Conservation (phyloP, 164 flowering plant genomes). For the Stephania yunnanensis region DNA sequence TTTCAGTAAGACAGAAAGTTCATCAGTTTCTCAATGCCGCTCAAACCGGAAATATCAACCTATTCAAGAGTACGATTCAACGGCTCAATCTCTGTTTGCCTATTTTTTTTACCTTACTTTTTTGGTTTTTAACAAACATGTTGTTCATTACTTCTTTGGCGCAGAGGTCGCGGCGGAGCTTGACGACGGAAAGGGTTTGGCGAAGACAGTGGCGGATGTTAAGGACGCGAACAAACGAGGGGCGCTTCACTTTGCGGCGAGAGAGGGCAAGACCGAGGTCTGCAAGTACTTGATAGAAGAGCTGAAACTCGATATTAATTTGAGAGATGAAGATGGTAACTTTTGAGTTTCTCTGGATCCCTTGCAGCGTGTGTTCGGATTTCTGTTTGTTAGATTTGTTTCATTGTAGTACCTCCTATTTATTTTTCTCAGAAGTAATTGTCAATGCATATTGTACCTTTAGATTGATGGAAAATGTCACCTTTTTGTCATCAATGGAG, state of each 20-base stretch:
- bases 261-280: constrained; percentile 84
- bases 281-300: constrained; percentile 88
- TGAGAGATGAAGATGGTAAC: constrained; percentile 80
- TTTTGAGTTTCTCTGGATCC: neutral
- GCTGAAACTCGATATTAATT: constrained; percentile 62
- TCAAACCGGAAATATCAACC: constrained; percentile 63
- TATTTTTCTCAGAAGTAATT: neutral
- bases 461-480: no score
- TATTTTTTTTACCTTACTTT: no score
- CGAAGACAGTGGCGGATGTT: constrained; percentile 57
- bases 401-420: neutral
- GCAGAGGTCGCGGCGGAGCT: constrained; percentile 57
- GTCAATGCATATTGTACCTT: neutral
- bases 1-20: constrained; percentile 71
- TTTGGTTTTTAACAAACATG: neutral
- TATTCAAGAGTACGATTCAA: constrained; percentile 61
- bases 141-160: neutral
- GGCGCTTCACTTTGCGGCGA: constrained; percentile 91
- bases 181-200: constrained; percentile 67
- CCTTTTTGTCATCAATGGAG: neutral
- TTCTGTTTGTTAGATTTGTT: neutral
- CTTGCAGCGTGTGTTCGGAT: no score
- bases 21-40: constrained; percentile 81
- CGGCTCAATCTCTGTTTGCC: neutral
- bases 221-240: constrained; percentile 94